These are phyloP conservation scores for Oryza meridionalis DNA, from an alignment of 176 grass and related monocot species.

Conservation along the genomic window DNA sequence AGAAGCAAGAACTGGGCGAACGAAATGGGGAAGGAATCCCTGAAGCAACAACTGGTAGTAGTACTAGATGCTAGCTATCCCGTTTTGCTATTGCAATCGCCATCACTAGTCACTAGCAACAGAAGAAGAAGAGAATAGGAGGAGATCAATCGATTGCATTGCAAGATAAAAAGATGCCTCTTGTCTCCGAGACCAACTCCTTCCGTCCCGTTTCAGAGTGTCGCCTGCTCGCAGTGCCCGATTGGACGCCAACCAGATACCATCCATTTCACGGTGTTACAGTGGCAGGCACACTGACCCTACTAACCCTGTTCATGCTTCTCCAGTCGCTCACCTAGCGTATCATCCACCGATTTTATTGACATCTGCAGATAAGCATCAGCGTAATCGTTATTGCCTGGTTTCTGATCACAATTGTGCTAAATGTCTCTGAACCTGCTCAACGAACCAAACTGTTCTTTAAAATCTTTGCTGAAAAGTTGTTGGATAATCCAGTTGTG, in stretches of 20 bases:
- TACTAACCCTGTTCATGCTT: not conserved
- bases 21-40: not conserved
- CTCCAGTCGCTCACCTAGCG: not conserved
- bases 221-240: not conserved
- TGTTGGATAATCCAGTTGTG: not conserved
- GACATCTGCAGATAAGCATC: not conserved
- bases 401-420: not conserved
- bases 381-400: not conserved
- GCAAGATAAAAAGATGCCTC: conserved; percentile 4
- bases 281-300: not conserved
- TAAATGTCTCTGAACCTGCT: not conserved
- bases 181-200: not conserved
- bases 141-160: not conserved
- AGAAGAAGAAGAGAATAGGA: not conserved
- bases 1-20: too few species aligned
- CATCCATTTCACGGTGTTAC: not conserved
- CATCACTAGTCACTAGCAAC: not conserved
- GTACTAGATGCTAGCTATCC: not conserved
- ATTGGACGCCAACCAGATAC: not conserved
- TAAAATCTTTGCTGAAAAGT: not conserved
- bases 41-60: too few species aligned
- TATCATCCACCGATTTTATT: not conserved
- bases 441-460: not conserved
- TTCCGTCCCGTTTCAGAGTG: not conserved
- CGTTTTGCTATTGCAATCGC: not conserved